Evolutionary conservation across 257 asterid species (phyloP).

Genomic region (Sherardia arvensis): DNA sequence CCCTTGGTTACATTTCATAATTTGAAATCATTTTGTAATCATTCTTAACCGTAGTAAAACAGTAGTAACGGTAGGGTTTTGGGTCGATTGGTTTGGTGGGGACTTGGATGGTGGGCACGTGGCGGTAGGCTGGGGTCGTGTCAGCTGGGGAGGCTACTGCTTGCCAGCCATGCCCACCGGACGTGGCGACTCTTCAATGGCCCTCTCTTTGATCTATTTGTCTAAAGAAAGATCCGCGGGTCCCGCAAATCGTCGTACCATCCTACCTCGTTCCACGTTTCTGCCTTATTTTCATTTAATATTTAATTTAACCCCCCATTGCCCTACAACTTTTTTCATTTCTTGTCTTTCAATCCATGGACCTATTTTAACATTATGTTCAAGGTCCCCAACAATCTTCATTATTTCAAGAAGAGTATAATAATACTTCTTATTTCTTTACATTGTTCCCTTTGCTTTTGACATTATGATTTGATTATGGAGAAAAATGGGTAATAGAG

Average conservation of each 20-base stretch:
- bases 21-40: too few species aligned
- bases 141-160: slow-evolving; percentile 8
- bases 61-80: too few species aligned
- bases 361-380: neutral
- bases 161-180: slow-evolving; percentile 2
- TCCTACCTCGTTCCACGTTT: slow-evolving; percentile 4
- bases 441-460: too few species aligned
- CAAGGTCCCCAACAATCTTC: neutral
- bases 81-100: neutral
- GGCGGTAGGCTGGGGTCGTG: neutral
- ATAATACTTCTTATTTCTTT: too few species aligned
- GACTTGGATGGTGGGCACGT: slow-evolving; percentile 4
- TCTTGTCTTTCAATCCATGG: neutral
- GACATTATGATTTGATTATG: too few species aligned
- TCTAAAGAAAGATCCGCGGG: slow-evolving; percentile 7
- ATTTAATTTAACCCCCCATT: neutral
- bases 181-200: slow-evolving; percentile 12
- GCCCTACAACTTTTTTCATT: neutral
- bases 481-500: too few species aligned
- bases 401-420: too few species aligned
- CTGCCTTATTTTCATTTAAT: neutral
- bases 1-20: too few species aligned
- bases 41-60: too few species aligned
- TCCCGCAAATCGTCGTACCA: slow-evolving; percentile 16
- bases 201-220: neutral